Conservation (phyloP, 495 filamentous ascomycete genomes). For the Schizothecium vesticola region DNA sequence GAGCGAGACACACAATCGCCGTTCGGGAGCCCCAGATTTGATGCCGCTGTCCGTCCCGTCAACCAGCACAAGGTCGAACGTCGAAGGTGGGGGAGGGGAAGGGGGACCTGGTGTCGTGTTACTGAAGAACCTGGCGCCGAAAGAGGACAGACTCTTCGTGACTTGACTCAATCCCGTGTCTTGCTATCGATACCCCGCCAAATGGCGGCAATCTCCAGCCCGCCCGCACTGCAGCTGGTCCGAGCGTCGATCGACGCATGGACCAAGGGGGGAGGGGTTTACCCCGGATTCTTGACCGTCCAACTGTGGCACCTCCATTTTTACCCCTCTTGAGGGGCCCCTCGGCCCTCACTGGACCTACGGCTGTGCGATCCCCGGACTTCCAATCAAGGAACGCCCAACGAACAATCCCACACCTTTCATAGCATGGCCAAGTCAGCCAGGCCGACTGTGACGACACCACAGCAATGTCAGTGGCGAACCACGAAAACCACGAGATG, state of each 20-base stretch:
- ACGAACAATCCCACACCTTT: neutral
- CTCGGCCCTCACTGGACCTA: neutral
- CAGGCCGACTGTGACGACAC: neutral
- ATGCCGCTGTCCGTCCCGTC: neutral
- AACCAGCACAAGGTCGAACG: neutral
- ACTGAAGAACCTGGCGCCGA: neutral
- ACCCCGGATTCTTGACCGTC: slow-evolving; percentile 26
- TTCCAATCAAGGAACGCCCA: neutral
- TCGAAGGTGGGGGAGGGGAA: neutral
- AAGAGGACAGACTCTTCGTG: neutral
- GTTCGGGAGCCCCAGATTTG: slow-evolving; percentile 16
- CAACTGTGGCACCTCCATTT: neutral
- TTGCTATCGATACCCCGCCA: slow-evolving; percentile 14
- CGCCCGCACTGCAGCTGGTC: neutral
- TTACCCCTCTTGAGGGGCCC: neutral
- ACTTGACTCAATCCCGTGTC: neutral
- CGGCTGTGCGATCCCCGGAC: neutral
- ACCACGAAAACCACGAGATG: neutral
- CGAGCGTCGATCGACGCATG: slow-evolving; percentile 3
- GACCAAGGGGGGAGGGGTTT: slow-evolving; percentile 13
- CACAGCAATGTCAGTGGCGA: neutral
- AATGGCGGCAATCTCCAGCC: neutral
- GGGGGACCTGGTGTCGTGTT: neutral
- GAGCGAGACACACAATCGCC: neutral
- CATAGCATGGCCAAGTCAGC: neutral